A percentile compares a stretch with the other conserved stretches of the same genome.
Evolutionary conservation across 176 grass and related monocot genomes (phyloP).

Genomic region (Carex myosuroides): DNA sequence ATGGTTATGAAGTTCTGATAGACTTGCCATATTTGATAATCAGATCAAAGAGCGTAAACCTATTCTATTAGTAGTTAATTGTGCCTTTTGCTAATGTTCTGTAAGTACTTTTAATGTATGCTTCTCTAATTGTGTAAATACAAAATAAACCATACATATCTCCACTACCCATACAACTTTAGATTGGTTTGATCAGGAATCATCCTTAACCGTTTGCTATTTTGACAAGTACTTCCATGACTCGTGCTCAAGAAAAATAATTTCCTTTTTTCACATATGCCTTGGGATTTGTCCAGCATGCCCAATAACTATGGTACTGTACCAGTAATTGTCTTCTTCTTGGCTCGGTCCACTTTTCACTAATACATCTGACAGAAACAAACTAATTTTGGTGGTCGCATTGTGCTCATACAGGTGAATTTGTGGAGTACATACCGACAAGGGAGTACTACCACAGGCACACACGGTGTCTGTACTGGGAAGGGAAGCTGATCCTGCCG

Average conservation of each 20-base stretch:
- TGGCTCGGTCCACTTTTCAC: background rate
- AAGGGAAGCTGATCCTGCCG: slow-evolving; percentile 89
- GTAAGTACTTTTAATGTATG: background rate
- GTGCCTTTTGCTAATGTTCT: background rate
- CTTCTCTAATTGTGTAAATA: background rate
- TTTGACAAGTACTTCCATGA: background rate
- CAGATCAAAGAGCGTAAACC: background rate
- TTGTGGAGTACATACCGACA: slow-evolving; percentile 94
- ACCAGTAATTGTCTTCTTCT: background rate
- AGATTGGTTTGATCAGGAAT: background rate
- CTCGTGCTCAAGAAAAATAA: background rate
- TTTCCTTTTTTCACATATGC: background rate
- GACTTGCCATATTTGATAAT: background rate
- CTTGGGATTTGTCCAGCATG: background rate
- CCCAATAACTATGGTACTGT: background rate
- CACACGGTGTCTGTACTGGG: slow-evolving; percentile 91
- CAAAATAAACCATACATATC: background rate
- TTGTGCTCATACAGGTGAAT: slow-evolving; percentile 33
- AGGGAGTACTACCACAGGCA: slow-evolving; percentile 94
- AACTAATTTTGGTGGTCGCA: background rate
- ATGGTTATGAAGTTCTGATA: background rate
- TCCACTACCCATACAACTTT: background rate
- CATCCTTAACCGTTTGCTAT: background rate
- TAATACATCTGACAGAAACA: background rate
- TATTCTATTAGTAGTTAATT: background rate